These are phyloP conservation scores for Eremothecium gossypii DNA, from an alignment of 1,139 yeast genomes.

Conservation along the genomic window DNA sequence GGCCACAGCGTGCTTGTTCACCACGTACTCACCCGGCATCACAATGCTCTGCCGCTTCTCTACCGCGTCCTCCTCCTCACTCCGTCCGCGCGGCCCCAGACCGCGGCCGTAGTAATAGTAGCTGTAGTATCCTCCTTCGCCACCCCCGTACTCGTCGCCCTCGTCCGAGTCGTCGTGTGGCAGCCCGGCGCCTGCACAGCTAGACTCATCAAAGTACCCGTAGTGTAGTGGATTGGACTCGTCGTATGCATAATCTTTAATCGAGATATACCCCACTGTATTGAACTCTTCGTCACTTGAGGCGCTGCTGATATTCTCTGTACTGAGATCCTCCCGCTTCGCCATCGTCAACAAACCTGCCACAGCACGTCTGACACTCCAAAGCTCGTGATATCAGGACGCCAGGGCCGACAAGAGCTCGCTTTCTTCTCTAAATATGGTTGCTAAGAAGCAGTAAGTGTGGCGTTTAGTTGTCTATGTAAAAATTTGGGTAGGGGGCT, in stretches of 20 bases:
- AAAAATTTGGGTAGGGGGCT: too few relatives aligned
- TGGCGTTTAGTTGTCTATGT: too few relatives aligned
- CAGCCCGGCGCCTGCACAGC: conserved; percentile 1
- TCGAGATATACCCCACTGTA: conserved; percentile 33
- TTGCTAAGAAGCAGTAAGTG: too few relatives aligned
- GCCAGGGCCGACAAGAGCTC: too few relatives aligned
- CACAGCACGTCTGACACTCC: too few relatives aligned
- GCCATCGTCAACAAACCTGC: not conserved
- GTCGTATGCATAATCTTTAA: conserved; percentile 74
- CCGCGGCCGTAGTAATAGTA: not conserved
- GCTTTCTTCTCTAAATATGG: too few relatives aligned
- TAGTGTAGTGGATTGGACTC: conserved; percentile 55
- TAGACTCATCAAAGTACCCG: conserved; percentile 34
- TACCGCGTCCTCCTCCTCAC: conserved; percentile 25
- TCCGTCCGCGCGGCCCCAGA: conserved; percentile 11
- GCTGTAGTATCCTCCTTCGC: not conserved
- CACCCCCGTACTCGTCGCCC: conserved; percentile 5
- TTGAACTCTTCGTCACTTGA: conserved; percentile 4
- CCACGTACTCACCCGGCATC: conserved; percentile 27
- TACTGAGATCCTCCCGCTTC: not conserved
- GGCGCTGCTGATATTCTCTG: not conserved
- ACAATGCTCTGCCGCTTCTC: conserved; percentile 33
- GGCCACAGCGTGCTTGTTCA: conserved; percentile 66
- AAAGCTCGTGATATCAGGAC: too few relatives aligned
- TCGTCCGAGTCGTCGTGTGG: conserved; percentile 13